A percentile compares a stretch with the other conserved stretches of the same genome.
phyloP scores from a whole-genome alignment of 257 asterid species.

The Schizonepeta tenuifolia region DNA sequence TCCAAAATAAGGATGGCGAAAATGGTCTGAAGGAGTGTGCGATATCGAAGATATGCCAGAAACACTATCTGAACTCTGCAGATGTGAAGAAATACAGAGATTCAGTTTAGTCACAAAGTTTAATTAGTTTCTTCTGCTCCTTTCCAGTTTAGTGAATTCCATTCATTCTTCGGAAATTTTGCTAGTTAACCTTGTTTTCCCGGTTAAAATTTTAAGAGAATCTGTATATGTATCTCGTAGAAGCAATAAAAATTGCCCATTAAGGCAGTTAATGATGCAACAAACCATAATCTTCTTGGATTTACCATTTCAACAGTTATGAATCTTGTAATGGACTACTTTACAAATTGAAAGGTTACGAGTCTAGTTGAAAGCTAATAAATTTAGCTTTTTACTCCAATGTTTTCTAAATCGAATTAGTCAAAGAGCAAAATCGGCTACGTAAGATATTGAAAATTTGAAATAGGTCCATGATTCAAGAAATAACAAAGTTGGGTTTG shows the following conservation, averaged over 20 bases:
- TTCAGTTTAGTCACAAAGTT: conserved; percentile 45
- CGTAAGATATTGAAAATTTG: neutral
- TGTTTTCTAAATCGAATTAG: neutral
- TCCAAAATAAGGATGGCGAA: conserved; percentile 42
- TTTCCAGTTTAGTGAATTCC: conserved; percentile 20
- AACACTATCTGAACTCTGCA: conserved; percentile 51
- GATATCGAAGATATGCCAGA: conserved; percentile 65
- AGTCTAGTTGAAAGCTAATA: no score
- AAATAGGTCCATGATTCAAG: neutral
- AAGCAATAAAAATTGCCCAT: conserved; percentile 20
- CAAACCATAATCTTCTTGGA: neutral
- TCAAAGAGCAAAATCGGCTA: neutral
- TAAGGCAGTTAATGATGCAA: neutral
- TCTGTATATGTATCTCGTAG: conserved; percentile 16
- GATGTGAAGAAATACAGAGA: conserved; percentile 67
- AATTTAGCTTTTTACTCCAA: neutral
- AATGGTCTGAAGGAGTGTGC: conserved; percentile 52
- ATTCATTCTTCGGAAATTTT: conserved; percentile 26
- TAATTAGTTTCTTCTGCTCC: conserved; percentile 9
- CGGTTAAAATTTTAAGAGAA: conserved; percentile 1
- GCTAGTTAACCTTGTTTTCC: neutral
- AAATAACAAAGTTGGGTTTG: neutral
- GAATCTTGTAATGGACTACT: neutral
- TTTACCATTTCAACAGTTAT: neutral
- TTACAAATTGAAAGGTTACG: no score